Evolutionary conservation across 352 stramenopile species (phyloP).

Genomic region (Phytophthora ohioensis): DNA sequence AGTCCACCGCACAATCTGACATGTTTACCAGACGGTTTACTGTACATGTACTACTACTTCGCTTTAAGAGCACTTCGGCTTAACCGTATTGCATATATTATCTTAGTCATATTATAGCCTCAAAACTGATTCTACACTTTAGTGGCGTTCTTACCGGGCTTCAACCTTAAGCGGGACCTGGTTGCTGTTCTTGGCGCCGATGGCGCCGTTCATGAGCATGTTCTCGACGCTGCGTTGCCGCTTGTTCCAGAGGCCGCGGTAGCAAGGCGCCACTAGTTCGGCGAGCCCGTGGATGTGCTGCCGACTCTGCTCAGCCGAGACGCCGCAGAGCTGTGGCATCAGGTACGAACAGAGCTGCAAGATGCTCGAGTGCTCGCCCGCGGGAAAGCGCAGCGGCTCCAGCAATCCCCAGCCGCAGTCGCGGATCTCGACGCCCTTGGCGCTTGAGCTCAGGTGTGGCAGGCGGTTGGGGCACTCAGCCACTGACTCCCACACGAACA

Average conservation of each 20-base stretch:
- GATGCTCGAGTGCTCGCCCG: slow-evolving; percentile 52
- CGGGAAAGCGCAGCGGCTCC: slow-evolving; percentile 37
- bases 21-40: slow-evolving; percentile 12
- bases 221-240: slow-evolving; percentile 62
- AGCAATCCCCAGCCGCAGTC: slow-evolving; percentile 62
- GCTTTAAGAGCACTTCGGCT: slow-evolving; percentile 8
- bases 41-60: not conserved
- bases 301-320: slow-evolving; percentile 43
- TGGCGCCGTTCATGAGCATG: slow-evolving; percentile 54
- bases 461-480: slow-evolving; percentile 45
- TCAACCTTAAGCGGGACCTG: slow-evolving; percentile 20
- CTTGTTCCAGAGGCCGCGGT: slow-evolving; percentile 54
- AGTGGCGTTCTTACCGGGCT: slow-evolving; percentile 14
- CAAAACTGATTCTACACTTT: slow-evolving; percentile 43
- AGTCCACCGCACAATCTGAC: too few species aligned
- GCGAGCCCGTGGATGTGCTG: slow-evolving; percentile 59
- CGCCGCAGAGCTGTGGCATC: slow-evolving; percentile 43
- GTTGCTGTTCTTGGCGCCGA: slow-evolving; percentile 38
- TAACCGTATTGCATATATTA: slow-evolving; percentile 27
- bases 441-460: slow-evolving; percentile 28
- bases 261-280: slow-evolving; percentile 53
- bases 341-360: slow-evolving; percentile 69
- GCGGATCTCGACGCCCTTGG: slow-evolving; percentile 52
- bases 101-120: slow-evolving; percentile 38
- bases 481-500: slow-evolving; percentile 66